Evolutionary conservation across 352 stramenopile species (phyloP).

Genomic region (Albugo candida): DNA sequence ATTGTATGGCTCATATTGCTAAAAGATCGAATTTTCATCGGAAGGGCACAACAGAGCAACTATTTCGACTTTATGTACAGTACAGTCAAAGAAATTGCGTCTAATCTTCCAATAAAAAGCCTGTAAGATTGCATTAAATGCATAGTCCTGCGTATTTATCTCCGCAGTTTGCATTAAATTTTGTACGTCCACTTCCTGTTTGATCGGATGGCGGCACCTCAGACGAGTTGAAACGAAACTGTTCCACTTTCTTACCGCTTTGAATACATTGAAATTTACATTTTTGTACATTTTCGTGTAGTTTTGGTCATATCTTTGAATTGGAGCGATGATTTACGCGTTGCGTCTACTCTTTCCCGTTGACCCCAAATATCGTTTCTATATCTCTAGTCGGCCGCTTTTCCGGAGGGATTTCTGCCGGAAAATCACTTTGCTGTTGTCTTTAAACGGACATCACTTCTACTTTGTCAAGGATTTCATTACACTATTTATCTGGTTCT

Average conservation of each 20-base stretch:
- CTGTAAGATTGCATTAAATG: too few species aligned
- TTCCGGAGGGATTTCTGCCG: background rate
- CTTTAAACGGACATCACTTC: background rate
- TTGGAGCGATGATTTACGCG: background rate
- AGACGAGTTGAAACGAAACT: too few species aligned
- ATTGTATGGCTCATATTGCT: too few species aligned
- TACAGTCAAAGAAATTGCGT: too few species aligned
- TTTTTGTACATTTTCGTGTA: background rate
- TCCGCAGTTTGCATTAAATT: constrained; percentile 71
- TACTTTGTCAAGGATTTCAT: too few species aligned
- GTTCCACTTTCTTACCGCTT: background rate
- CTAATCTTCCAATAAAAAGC: too few species aligned
- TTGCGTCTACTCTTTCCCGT: too few species aligned
- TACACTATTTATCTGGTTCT: too few species aligned
- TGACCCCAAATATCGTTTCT: background rate
- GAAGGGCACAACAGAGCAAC: too few species aligned
- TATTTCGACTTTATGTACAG: too few species aligned
- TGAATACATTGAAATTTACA: constrained; percentile 6
- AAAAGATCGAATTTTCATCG: too few species aligned
- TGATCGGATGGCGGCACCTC: constrained; percentile 39
- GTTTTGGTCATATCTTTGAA: background rate
- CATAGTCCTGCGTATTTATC: constrained; percentile 21
- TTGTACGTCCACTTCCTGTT: constrained; percentile 60
- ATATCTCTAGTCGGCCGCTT: background rate
- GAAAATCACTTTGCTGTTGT: background rate